phyloP scores from a whole-genome alignment of 176 grass and related monocot species.

The Eragrostis nindensis region DNA sequence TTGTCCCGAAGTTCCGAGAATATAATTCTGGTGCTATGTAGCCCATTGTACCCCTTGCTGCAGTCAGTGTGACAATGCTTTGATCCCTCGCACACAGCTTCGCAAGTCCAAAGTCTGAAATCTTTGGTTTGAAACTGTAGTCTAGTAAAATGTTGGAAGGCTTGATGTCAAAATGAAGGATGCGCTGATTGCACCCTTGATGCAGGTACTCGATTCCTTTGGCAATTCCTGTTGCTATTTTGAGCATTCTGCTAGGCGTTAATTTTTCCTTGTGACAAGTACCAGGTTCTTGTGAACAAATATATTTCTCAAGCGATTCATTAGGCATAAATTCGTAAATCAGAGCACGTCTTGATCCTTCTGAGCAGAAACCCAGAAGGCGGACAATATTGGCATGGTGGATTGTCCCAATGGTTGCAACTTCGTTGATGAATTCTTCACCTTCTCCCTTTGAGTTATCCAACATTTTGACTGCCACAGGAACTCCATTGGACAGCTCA shows the following conservation, averaged over 20 bases:
- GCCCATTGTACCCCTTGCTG: constrained; percentile 53
- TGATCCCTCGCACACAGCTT: constrained; percentile 70
- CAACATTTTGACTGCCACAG: constrained; percentile 73
- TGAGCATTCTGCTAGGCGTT: constrained; percentile 11
- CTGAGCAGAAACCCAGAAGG: constrained; percentile 57
- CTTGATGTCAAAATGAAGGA: constrained; percentile 78
- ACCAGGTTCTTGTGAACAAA: neutral
- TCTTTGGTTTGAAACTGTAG: constrained; percentile 53
- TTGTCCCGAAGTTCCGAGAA: constrained; percentile 33
- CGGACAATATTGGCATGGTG: constrained; percentile 67
- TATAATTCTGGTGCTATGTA: constrained; percentile 57
- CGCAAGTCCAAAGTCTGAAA: constrained; percentile 68
- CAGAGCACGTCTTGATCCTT: constrained; percentile 44
- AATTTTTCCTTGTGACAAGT: neutral
- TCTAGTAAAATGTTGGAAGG: constrained; percentile 65
- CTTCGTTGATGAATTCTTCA: constrained; percentile 76
- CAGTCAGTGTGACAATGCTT: constrained; percentile 52
- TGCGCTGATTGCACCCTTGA: constrained; percentile 64
- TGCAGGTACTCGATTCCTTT: constrained; percentile 70
- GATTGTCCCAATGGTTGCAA: constrained; percentile 65
- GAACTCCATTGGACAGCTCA: constrained; percentile 50
- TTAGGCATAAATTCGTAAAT: constrained; percentile 73
- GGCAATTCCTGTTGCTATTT: constrained; percentile 48
- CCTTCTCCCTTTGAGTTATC: constrained; percentile 48
- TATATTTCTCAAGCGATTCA: constrained; percentile 53